These are phyloP conservation scores for Nicotiana undulata DNA, from an alignment of 257 asterid genomes.

Conservation along the genomic window DNA sequence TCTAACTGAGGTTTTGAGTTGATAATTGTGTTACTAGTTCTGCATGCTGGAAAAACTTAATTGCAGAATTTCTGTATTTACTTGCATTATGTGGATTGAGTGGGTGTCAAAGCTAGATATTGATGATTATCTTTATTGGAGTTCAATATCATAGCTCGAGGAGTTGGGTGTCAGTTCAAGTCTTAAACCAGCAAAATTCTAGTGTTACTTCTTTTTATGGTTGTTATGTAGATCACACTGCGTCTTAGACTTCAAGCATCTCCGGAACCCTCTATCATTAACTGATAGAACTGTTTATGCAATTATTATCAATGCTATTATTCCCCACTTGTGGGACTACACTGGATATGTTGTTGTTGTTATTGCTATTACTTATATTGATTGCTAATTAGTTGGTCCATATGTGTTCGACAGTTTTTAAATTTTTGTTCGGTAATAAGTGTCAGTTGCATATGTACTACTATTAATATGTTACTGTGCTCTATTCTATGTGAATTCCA, in stretches of 20 bases:
- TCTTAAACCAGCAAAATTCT: not conserved
- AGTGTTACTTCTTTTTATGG: not conserved
- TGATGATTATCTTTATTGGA: not conserved
- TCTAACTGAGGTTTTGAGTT: constrained; percentile 1
- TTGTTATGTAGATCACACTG: not conserved
- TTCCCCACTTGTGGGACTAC: too few relatives aligned
- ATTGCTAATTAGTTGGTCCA: not conserved
- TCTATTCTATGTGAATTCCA: not conserved
- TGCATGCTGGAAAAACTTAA: not conserved
- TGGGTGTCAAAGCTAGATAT: not conserved
- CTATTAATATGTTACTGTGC: not conserved
- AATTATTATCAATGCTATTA: not conserved
- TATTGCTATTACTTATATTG: not conserved
- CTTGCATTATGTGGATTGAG: not conserved
- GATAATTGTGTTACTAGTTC: not conserved
- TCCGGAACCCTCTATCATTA: not conserved
- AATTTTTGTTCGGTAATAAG: not conserved
- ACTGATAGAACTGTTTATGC: not conserved
- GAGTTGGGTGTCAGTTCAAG: not conserved
- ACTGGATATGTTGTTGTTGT: too few relatives aligned
- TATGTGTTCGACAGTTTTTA: not conserved
- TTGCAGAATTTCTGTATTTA: not conserved
- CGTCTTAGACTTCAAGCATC: not conserved
- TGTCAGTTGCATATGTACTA: not conserved
- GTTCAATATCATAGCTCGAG: not conserved